Evolutionary conservation across 768 basidiomycete species (phyloP), one percentile per base, ranked within the genome.

Genomic region (Pleurotus tuber-regium): DNA sequence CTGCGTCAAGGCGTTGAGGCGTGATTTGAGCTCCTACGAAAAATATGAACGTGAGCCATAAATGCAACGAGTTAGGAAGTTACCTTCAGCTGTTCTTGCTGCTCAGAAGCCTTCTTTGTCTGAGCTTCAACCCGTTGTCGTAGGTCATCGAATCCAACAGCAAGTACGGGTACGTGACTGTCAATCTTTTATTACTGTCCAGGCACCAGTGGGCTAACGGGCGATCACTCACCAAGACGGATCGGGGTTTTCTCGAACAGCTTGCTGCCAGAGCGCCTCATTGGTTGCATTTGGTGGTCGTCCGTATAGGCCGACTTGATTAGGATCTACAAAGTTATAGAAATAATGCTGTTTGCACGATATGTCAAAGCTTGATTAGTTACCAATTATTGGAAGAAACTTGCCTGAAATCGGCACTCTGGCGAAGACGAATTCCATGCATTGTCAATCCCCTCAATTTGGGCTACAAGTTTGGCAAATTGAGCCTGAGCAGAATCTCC

Each of bases 321-420:
- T 71, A 0, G 89, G 87, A 58, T 87, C 83, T 3, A 92, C 89
- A 11, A 89, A 70, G 59, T 92, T 93, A 64, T 94, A 93, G 58
- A 94, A 94, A 56, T 81, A 82, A 56, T 89, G 80, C 90, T 92
- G 50, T 3, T 30, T 11, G 21, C 24, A 36, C 24, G 25, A 51
- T 31, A 24, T n/a, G n/a, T n/a, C n/a, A n/a, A 47, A 18, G 50
- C 21, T 19, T 18, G 4, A 49, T 12, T 9, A 29, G 24, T 21
- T 23, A n/a, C 7, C 8, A 43, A n/a, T 10, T 4, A 24, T 12
- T 12, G 25, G 26, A 1, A 6, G 14, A 43, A 6, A 54, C 16
- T 8, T 54, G 91, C 90, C 71, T 92, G 91, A 66, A 94, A 94
- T 41, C 85, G 78, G 65, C 91, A 92, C 36, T 82, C 74, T 2